These are phyloP conservation scores for Fraxinus floribunda DNA, from an alignment of 305 asterid genomes.

Conservation along the genomic window DNA sequence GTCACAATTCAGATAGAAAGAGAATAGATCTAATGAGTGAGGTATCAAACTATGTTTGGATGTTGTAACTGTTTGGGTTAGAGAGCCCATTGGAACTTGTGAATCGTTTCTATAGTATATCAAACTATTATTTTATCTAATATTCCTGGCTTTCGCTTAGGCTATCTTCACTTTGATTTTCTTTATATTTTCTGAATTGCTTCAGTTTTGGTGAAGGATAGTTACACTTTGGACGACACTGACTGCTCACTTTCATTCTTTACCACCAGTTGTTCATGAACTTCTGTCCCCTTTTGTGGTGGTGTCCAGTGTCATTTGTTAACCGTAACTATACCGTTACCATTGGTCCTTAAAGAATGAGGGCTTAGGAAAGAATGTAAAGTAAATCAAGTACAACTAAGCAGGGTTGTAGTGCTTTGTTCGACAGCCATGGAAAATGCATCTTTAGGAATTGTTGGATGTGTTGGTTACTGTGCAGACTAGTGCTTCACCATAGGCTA, in stretches of 20 bases:
- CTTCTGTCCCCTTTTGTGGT: neutral
- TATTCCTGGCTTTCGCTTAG: neutral
- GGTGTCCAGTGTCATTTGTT: neutral
- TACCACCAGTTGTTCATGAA: neutral
- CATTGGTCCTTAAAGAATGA: neutral
- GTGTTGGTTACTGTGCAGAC: neutral
- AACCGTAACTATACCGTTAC: neutral
- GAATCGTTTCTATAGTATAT: neutral
- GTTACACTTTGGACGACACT: neutral
- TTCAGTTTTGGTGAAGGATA: neutral
- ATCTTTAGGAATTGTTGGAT: neutral
- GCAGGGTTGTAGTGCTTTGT: neutral
- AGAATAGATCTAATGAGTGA: conserved; percentile 33
- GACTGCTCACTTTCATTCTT: neutral
- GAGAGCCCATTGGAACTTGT: neutral
- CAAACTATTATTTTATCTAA: neutral
- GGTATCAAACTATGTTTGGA: neutral
- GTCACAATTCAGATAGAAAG: conserved; percentile 88
- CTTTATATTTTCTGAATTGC: neutral
- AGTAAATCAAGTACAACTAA: neutral
- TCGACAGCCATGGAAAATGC: neutral
- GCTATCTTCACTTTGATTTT: neutral
- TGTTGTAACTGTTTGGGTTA: neutral
- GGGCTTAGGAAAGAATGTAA: neutral
- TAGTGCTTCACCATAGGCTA: neutral